Base-by-base conservation (phyloP, 208 protist species). In the Leptomonas seymouri region DNA sequence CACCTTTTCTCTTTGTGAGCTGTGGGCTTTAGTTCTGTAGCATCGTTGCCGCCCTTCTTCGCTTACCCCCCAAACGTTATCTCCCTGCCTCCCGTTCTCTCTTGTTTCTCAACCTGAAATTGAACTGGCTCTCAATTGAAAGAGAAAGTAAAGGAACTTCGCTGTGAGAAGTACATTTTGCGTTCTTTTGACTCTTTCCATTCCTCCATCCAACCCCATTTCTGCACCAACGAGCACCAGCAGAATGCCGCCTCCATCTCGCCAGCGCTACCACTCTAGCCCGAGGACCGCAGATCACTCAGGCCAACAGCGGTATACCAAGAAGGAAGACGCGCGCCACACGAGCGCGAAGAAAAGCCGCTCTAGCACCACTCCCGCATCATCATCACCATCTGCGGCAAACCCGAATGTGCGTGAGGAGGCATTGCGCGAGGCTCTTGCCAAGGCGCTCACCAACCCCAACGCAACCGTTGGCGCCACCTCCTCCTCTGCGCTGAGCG, bases 381-480 rank as follows among this genome's bases (percentile, higher is more conserved):
- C 68, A n/a, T 46, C 68, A 7, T 41, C 67, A 1, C 42, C 57
- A 28, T 23, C 57, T 42, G 36, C 66, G 31, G 39, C 56, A 8
- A 18, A 36, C 16, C 34, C 56, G 23, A 71, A 49, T n/a, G 36
- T 27, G 30, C 73, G 78, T 7, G 83, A 84, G 48, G 80, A 48
- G 49, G 83, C 72, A 15, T 66, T 86, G 34, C 55, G 66, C 4
- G 59, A 60, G 45, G 78, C 83, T 9, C 66, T 81, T 20, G 77
- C 74, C 20, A 82, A 83, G 20, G 83, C 78, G 21, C 63, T 89
- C 21, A 65, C 60, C 41, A 59, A 65, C 61, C 58, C 58, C 12
- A 60, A 44, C 50, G 41, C 41, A 34, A 56, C 27, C 7, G 25
- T 51, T 42, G 44, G 45, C 42, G 34, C 34, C 7, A 34, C 48